Conservation (phyloP, 2,329 filamentous ascomycete species). For the Leptographium lundbergii region DNA sequence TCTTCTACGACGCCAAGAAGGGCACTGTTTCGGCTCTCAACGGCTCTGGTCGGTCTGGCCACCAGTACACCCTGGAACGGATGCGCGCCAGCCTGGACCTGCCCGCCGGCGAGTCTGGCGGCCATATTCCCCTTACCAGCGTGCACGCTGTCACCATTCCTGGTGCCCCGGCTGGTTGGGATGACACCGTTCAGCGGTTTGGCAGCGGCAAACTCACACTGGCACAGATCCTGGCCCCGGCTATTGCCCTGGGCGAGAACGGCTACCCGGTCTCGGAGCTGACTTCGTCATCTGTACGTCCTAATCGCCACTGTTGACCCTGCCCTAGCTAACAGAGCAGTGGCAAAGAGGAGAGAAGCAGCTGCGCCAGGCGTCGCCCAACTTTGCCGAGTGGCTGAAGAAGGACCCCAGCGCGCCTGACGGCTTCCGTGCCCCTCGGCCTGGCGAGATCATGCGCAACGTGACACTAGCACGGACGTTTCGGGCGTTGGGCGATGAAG, state of each 20-base stretch:
- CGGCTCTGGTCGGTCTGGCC: conserved; percentile 76
- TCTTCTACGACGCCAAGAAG: conserved; percentile 77
- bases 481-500: conserved; percentile 60
- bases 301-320: background rate
- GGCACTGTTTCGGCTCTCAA: conserved; percentile 79
- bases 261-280: conserved; percentile 85
- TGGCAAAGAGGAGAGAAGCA: conserved; percentile 55
- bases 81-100: conserved; percentile 59
- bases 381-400: conserved; percentile 80
- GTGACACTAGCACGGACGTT: conserved; percentile 73
- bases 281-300: conserved; percentile 51
- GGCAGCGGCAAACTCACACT: conserved; percentile 75
- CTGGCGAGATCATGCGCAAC: conserved; percentile 85
- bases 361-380: conserved; percentile 66
- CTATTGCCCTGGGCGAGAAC: conserved; percentile 73
- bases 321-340: conserved; percentile 27
- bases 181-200: conserved; percentile 75
- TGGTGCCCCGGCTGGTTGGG: conserved; percentile 86
- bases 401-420: conserved; percentile 52
- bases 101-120: conserved; percentile 32
- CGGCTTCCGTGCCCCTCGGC: conserved; percentile 59
- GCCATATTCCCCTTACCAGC: conserved; percentile 47
- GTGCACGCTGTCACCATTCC: conserved; percentile 78
- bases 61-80: conserved; percentile 53
- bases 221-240: conserved; percentile 67